Evolutionary conservation across 2,329 filamentous ascomycete species (phyloP), one percentile per base, ranked within the genome.

Genomic region (Hyphodiscus sp.): DNA sequence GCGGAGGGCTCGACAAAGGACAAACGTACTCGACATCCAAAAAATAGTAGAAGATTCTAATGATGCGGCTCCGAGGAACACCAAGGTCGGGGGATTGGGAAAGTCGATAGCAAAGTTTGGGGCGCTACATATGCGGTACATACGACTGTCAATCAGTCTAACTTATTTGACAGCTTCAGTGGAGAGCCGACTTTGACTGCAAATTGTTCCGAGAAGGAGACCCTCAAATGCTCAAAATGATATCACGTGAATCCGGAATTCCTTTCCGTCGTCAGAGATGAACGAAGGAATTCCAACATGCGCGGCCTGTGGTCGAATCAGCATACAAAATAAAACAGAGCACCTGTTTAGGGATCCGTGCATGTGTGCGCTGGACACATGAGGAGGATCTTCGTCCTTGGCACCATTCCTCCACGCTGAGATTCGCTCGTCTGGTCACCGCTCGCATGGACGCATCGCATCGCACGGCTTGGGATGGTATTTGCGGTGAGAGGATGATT

Each of bases 141-240:
- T n/a, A n/a, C n/a, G n/a, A n/a, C n/a, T n/a, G n/a, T n/a, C n/a
- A n/a, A n/a, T n/a, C n/a, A n/a, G n/a, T n/a, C n/a, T n/a, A n/a
- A n/a, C n/a, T n/a, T n/a, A n/a, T n/a, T n/a, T n/a, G n/a, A n/a
- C n/a, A n/a, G n/a, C n/a, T n/a, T n/a, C n/a, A n/a, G n/a, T n/a
- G n/a, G n/a, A n/a, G n/a, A n/a, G n/a, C n/a, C n/a, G n/a, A n/a
- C n/a, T n/a, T n/a, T n/a, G n/a, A n/a, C n/a, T n/a, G n/a, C n/a
- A n/a, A n/a, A n/a, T n/a, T n/a, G n/a, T n/a, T n/a, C n/a, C n/a
- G n/a, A n/a, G n/a, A n/a, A n/a, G n/a, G n/a, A n/a, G n/a, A n/a
- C n/a, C 56, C 80, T 91, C 59, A 82, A 82, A 4, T 79, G 80
- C 54, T 81, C 85, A 0, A 78, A 87, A 42, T 42, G 41, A n/a